Evolutionary conservation across 2,329 filamentous ascomycete genomes (phyloP), one percentile per base, ranked within the genome.

Genomic region (Phialophora tarda): DNA sequence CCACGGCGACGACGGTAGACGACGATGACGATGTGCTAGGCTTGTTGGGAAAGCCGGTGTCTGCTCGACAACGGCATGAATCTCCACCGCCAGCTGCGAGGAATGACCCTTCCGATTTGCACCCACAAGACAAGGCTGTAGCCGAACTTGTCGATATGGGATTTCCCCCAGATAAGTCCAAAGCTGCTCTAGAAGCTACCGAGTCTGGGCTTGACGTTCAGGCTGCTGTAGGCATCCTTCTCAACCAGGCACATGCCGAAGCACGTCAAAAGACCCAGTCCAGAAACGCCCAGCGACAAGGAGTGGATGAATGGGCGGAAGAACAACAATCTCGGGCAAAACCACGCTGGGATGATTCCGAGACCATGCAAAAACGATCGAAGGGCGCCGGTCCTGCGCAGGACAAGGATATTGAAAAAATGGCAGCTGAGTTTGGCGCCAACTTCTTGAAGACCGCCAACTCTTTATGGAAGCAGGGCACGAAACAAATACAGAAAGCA

Each of bases 91-190:
- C 55, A 34, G 30, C 44, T 70, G 65, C 14, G 69, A 71, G 54
- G 55, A 73, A 73, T 2, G 74, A 72, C 56, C 74, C 77, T 2
- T 73, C 73, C 1, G 58, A 62, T 26, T 23, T 58, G n/a, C 81
- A 80, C 72, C 87, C 86, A 0, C 88, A 90, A 65, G 92, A 97
- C 74, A 87, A 86, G 71, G 91, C 93, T 10, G 86, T 98, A 28
- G 92, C 91, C 10, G 92, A 98, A 76, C 81, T 99, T 28, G 88
- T 97, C 2, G 94, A 97, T 71, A 98, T 98, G 87, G 95, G 95
- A 0, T 99, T 99, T 73, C 88, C 92, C 0, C 85, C 88, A 0
- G 91, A 96, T 65, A 92, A 93, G 74, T 90, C 95, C n/a, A 85
- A 86, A 62, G 84, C 89, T 69, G 95, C 93, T 4, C 79, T 99